These are phyloP conservation scores for Euclidium syriacum DNA, from an alignment of 345 rosid genomes.

Conservation along the genomic window DNA sequence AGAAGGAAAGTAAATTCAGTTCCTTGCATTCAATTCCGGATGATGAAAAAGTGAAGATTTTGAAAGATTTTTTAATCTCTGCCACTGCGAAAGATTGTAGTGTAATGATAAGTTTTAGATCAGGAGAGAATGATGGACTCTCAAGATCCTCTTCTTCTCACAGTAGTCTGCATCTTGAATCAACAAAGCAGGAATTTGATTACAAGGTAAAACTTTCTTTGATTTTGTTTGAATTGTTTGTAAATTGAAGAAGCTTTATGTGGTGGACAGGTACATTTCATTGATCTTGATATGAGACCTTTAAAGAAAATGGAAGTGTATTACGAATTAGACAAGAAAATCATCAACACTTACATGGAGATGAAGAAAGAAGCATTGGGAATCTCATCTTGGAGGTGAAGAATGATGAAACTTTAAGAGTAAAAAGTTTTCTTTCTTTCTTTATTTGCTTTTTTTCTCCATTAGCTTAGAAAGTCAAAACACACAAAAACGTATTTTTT, in stretches of 20 bases:
- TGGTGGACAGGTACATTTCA: constrained; percentile 52
- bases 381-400: too few relatives aligned
- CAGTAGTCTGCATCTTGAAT: constrained; percentile 39
- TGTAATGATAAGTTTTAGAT: constrained; percentile 72
- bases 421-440: neutral
- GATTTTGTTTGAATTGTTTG: neutral
- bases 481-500: too few relatives aligned
- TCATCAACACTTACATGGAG: constrained; percentile 41
- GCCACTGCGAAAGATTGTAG: constrained; percentile 93
- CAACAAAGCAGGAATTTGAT: constrained; percentile 68
- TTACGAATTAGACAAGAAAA: constrained; percentile 57
- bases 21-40: constrained; percentile 58
- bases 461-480: neutral
- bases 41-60: constrained; percentile 67
- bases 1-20: constrained; percentile 24
- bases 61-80: constrained; percentile 63
- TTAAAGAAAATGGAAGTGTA: constrained; percentile 66
- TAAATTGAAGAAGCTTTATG: neutral
- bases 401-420: neutral
- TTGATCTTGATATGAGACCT: constrained; percentile 87
- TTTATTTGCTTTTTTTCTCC: neutral
- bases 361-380: constrained; percentile 24
- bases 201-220: constrained; percentile 49
- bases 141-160: constrained; percentile 46
- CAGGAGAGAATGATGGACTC: constrained; percentile 30